Conservation (phyloP, 2,329 filamentous ascomycete species). For the Madurella mycetomatis region DNA sequence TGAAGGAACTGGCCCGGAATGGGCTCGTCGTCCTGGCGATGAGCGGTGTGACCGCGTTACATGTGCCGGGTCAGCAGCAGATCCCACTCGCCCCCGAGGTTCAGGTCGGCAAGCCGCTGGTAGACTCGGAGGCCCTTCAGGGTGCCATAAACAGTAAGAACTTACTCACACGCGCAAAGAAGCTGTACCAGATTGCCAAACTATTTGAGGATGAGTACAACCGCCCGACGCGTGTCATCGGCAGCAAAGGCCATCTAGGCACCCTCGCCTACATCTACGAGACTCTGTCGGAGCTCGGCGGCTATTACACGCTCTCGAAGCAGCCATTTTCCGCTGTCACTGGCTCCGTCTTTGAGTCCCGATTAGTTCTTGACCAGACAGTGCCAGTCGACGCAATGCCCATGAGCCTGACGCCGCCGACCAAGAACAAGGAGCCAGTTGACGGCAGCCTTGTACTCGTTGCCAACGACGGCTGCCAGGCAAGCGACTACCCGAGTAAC, state of each 20-base stretch:
- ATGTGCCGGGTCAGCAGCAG: neutral
- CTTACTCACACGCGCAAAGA: constrained; percentile 55
- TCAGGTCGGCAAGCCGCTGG: constrained; percentile 33
- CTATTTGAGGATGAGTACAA: constrained; percentile 56
- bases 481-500: constrained; percentile 57
- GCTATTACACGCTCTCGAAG: constrained; percentile 59
- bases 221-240: constrained; percentile 68
- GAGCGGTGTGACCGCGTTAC: neutral
- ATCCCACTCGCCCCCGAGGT: neutral
- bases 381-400: constrained; percentile 48
- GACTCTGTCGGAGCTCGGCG: constrained; percentile 49
- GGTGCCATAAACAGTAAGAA: constrained; percentile 50
- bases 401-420: constrained; percentile 66
- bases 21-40: neutral
- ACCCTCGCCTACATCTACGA: constrained; percentile 60
- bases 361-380: constrained; percentile 51
- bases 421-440: constrained; percentile 54
- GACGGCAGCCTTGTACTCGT: constrained; percentile 58
- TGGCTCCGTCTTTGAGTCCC: constrained; percentile 55
- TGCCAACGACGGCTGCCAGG: constrained; percentile 58
- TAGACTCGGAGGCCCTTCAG: constrained; percentile 54
- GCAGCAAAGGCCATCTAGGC: constrained; percentile 59
- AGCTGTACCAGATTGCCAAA: constrained; percentile 60
- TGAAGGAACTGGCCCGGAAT: neutral
- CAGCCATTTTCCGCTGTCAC: constrained; percentile 61